These are phyloP conservation scores for Candida ipomoeae DNA, from an alignment of 805 yeast species.

Conservation along the genomic window DNA sequence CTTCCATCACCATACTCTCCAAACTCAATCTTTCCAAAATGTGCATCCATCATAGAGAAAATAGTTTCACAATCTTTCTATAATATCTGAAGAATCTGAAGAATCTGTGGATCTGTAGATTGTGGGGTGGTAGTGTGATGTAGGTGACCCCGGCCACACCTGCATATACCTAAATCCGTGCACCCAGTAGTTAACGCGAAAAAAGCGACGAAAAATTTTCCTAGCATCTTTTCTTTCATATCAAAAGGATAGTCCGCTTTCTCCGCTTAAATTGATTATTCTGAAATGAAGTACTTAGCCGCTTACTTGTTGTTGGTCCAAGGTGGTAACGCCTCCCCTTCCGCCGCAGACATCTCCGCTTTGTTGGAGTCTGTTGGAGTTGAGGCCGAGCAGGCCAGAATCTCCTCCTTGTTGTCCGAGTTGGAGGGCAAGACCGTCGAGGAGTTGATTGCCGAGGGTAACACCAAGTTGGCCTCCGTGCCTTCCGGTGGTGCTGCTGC, in stretches of 20 bases:
- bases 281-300: slow-evolving; percentile 96
- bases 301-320: slow-evolving; percentile 97
- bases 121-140: neutral
- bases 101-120: too few relatives aligned
- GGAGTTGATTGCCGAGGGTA: slow-evolving; percentile 92
- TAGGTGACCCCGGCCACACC: neutral
- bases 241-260: slow-evolving; percentile 79
- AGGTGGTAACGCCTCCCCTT: slow-evolving; percentile 93
- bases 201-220: slow-evolving; percentile 4
- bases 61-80: too few relatives aligned
- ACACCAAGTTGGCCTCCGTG: slow-evolving; percentile 92
- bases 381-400: slow-evolving; percentile 88
- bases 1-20: too few relatives aligned
- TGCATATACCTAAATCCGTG: neutral
- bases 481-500: slow-evolving; percentile 98
- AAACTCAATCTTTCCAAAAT: too few relatives aligned
- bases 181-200: slow-evolving; percentile 2
- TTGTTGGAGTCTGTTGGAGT: slow-evolving; percentile 93
- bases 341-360: slow-evolving; percentile 84
- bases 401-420: slow-evolving; percentile 73
- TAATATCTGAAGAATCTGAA: too few relatives aligned
- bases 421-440: slow-evolving; percentile 90
- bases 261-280: slow-evolving; percentile 76
- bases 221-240: slow-evolving; percentile 16
- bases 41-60: too few relatives aligned